Evolutionary conservation across 306 rosid genomes (phyloP).

Genomic region (Rubus parviflorus): DNA sequence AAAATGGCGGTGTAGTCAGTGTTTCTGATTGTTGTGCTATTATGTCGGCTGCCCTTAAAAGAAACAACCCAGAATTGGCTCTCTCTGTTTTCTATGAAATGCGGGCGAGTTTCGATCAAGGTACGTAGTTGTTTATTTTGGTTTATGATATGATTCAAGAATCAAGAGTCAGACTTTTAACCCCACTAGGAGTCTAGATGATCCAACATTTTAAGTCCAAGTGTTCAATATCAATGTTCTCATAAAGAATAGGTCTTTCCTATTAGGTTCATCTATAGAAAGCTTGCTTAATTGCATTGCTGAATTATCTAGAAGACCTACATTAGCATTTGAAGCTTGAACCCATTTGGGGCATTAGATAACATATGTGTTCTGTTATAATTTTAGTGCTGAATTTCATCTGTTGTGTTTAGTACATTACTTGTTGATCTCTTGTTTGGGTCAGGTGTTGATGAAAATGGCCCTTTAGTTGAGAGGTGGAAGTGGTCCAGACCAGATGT

Average conservation of each 20-base stretch:
- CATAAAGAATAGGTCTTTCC: background rate
- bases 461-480: slow-evolving; percentile 62
- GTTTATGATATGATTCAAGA: background rate
- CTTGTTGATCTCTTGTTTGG: slow-evolving; percentile 18
- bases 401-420: background rate
- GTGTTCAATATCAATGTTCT: background rate
- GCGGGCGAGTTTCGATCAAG: slow-evolving; percentile 73
- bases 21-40: slow-evolving; percentile 56
- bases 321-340: background rate
- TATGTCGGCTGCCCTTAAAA: slow-evolving; percentile 61
- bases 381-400: background rate
- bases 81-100: slow-evolving; percentile 76
- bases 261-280: background rate
- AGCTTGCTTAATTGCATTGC: background rate
- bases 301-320: background rate
- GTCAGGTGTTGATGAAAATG: slow-evolving; percentile 49
- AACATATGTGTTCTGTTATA: background rate
- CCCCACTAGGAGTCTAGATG: too few relatives aligned
- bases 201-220: too few relatives aligned
- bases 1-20: slow-evolving; percentile 48
- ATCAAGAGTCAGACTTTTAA: too few relatives aligned
- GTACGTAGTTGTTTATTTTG: slow-evolving; percentile 20
- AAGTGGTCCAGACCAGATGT: slow-evolving; percentile 86
- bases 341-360: background rate
- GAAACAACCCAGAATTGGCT: slow-evolving; percentile 67